Percentiles rank a stretch among this genome's conserved stretches.
These are phyloP conservation scores for Cryptococcus sp. DNA, from an alignment of 1,284 basidiomycete species.

Conservation along the genomic window DNA sequence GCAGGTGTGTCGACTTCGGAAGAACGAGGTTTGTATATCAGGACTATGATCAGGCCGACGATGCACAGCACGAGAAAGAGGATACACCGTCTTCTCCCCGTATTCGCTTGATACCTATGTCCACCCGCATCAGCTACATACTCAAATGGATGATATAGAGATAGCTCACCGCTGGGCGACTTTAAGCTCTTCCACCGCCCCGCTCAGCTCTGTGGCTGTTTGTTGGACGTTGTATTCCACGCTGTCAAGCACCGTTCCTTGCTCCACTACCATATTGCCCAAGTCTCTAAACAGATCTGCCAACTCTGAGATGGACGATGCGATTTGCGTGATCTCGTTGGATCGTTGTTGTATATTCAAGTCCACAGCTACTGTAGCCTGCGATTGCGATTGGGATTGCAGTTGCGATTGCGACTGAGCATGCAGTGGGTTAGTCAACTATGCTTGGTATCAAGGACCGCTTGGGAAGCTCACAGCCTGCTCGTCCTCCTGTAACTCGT, in stretches of 20 bases:
- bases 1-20: conserved; percentile 7
- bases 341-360: conserved; percentile 66
- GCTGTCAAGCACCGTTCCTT: conserved; percentile 93
- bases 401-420: conserved; percentile 43
- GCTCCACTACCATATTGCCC: conserved; percentile 90
- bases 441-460: conserved; percentile 6
- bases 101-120: conserved; percentile 86
- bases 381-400: conserved; percentile 52
- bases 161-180: conserved; percentile 71
- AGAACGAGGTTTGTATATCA: conserved; percentile 52
- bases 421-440: conserved; percentile 1
- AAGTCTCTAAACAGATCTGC: conserved; percentile 97
- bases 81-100: conserved; percentile 88
- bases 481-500: conserved; percentile 81
- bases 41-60: conserved; percentile 65
- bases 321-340: conserved; percentile 85
- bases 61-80: conserved; percentile 88
- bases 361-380: conserved; percentile 54
- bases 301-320: conserved; percentile 84
- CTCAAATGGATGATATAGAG: conserved; percentile 2
- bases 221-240: conserved; percentile 98
- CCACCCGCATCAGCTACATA: conserved; percentile 1
- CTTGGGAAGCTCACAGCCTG: conserved; percentile 59
- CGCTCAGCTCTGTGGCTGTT: conserved; percentile 75
- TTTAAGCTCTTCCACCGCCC: conserved; percentile 81